These are phyloP conservation scores for Luzula sylvatica DNA, from an alignment of 176 grass and related monocot species.

Conservation along the genomic window DNA sequence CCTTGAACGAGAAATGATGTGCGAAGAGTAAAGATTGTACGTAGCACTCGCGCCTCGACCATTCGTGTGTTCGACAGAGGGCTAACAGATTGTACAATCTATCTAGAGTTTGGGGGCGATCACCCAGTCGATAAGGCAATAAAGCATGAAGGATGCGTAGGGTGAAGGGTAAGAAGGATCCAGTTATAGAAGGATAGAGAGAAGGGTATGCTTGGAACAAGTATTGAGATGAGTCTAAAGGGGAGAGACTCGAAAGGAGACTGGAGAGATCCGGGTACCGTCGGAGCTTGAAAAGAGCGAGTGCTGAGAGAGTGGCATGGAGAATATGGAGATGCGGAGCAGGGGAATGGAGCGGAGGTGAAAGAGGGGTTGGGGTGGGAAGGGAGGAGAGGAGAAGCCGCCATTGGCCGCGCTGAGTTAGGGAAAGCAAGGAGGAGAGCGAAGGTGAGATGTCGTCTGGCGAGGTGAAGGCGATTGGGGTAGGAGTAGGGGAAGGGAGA, in stretches of 20 bases:
- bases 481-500: background rate
- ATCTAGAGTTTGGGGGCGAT: slow-evolving; percentile 62
- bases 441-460: slow-evolving; percentile 30
- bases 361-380: slow-evolving; percentile 36
- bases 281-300: slow-evolving; percentile 74
- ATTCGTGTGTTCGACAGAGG: slow-evolving; percentile 46
- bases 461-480: slow-evolving; percentile 11
- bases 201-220: slow-evolving; percentile 31
- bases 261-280: slow-evolving; percentile 61
- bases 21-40: slow-evolving; percentile 49
- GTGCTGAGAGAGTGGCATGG: slow-evolving; percentile 52
- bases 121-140: slow-evolving; percentile 59
- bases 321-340: slow-evolving; percentile 62
- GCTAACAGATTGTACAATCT: slow-evolving; percentile 79
- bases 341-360: slow-evolving; percentile 24
- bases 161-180: slow-evolving; percentile 56
- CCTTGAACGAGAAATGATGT: slow-evolving; percentile 74
- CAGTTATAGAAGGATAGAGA: slow-evolving; percentile 17
- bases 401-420: slow-evolving; percentile 84
- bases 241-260: slow-evolving; percentile 54
- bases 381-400: slow-evolving; percentile 50
- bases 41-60: slow-evolving; percentile 46
- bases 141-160: slow-evolving; percentile 66
- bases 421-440: slow-evolving; percentile 48
- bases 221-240: slow-evolving; percentile 42